phyloP scores from a whole-genome alignment of 805 yeast species.

The Metschnikowia similis region DNA sequence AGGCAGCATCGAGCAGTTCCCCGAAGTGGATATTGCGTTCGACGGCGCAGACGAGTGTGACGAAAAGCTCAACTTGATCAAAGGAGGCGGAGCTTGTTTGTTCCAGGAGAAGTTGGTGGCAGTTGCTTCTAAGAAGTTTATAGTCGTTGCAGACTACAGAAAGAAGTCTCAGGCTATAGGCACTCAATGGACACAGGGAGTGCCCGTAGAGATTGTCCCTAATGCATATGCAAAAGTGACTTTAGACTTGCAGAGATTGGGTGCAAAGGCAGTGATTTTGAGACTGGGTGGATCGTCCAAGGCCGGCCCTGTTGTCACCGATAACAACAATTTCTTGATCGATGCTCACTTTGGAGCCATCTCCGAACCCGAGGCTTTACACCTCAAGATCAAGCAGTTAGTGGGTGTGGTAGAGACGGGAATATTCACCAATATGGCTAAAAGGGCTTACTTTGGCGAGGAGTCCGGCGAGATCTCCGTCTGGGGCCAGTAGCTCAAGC shows the following conservation, averaged over 20 bases:
- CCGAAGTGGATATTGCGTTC: constrained; percentile 84
- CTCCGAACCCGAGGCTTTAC: constrained; percentile 47
- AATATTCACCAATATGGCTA: constrained; percentile 69
- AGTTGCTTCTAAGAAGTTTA: constrained; percentile 65
- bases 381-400: constrained; percentile 61
- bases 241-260: constrained; percentile 55
- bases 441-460: constrained; percentile 86
- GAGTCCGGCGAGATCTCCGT: constrained; percentile 53
- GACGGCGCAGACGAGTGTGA: constrained; percentile 99
- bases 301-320: constrained; percentile 97
- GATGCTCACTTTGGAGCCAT: constrained; percentile 91
- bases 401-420: constrained; percentile 98
- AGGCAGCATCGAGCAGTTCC: constrained; percentile 80
- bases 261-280: constrained; percentile 59
- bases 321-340: constrained; percentile 86
- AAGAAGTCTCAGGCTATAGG: constrained; percentile 78
- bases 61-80: constrained; percentile 71
- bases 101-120: constrained; percentile 96
- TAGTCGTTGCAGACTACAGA: constrained; percentile 89
- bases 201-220: constrained; percentile 95
- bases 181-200: constrained; percentile 78
- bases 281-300: constrained; percentile 88
- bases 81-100: constrained; percentile 98
- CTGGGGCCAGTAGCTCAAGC: constrained; percentile 6
- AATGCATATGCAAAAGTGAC: constrained; percentile 75